Evolutionary conservation across 331 rosid genomes (phyloP).

Genomic region (Acacia concinna): DNA sequence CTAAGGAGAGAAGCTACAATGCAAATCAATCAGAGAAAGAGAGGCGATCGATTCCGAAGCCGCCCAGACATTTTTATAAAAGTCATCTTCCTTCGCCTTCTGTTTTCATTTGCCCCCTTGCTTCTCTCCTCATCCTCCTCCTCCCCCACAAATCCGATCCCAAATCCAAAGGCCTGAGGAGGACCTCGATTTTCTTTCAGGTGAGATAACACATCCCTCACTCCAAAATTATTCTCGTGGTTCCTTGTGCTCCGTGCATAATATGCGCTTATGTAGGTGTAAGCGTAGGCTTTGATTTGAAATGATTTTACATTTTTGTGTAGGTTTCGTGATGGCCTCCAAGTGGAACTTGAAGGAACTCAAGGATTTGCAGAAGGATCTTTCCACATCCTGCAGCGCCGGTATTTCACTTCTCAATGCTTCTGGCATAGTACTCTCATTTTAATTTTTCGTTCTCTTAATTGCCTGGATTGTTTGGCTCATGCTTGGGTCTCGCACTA

Average conservation of each 20-base stretch:
- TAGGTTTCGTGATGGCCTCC: constrained; percentile 63
- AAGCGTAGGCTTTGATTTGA: constrained; percentile 29
- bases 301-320: constrained; percentile 28
- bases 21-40: neutral
- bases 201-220: neutral
- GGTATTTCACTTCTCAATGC: constrained; percentile 24
- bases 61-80: constrained; percentile 43
- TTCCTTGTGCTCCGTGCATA: neutral
- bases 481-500: neutral
- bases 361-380: constrained; percentile 69
- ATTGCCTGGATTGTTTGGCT: neutral
- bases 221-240: too few relatives aligned
- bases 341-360: constrained; percentile 68
- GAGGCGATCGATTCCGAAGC: constrained; percentile 37
- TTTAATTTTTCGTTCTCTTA: neutral
- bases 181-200: constrained; percentile 26
- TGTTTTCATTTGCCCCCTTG: neutral
- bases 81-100: constrained; percentile 22
- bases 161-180: neutral
- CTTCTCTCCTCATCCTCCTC: constrained; percentile 13
- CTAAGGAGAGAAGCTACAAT: neutral
- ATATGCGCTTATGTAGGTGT: neutral
- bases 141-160: constrained; percentile 12
- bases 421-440: neutral
- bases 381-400: constrained; percentile 72